Conservation (phyloP, 2,329 filamentous ascomycete species). For the Aspergillus sergii region DNA sequence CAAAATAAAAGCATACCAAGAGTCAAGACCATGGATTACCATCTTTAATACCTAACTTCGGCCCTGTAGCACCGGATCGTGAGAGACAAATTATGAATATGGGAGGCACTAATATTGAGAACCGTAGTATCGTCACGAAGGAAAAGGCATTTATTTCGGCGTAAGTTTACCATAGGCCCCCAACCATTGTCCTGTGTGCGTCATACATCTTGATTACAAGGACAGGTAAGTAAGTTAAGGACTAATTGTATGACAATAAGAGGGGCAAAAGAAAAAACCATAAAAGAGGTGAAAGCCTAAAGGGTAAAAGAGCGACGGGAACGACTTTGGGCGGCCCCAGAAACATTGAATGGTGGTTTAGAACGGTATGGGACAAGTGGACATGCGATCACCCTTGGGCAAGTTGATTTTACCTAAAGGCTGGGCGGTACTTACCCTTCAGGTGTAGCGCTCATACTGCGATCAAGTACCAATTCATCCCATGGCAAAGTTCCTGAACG, state of each 20-base stretch:
- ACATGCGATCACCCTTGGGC: not conserved
- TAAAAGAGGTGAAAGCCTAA: conserved; percentile 24
- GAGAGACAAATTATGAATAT: not conserved
- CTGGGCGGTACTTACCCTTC: conserved; percentile 16
- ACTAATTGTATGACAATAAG: not conserved
- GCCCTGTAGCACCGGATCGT: not conserved
- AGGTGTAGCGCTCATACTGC: conserved; percentile 12
- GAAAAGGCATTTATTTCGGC: not conserved
- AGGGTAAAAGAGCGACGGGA: conserved; percentile 27
- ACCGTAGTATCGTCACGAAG: not conserved
- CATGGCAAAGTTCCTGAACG: not conserved
- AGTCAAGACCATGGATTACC: not conserved
- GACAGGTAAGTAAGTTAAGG: not conserved
- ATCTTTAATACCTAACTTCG: not conserved
- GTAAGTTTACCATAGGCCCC: not conserved
- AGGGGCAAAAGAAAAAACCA: not conserved
- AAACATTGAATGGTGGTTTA: not conserved
- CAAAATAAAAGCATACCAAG: not conserved
- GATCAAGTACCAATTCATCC: conserved; percentile 12
- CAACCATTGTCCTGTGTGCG: not conserved
- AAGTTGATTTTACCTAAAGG: not conserved
- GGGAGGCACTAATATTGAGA: not conserved
- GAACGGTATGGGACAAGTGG: not conserved
- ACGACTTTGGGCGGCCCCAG: conserved; percentile 19
- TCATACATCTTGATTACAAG: not conserved